Evolutionary conservation across 2,329 filamentous ascomycete genomes (phyloP).

Genomic region (Pyricularia sp.): DNA sequence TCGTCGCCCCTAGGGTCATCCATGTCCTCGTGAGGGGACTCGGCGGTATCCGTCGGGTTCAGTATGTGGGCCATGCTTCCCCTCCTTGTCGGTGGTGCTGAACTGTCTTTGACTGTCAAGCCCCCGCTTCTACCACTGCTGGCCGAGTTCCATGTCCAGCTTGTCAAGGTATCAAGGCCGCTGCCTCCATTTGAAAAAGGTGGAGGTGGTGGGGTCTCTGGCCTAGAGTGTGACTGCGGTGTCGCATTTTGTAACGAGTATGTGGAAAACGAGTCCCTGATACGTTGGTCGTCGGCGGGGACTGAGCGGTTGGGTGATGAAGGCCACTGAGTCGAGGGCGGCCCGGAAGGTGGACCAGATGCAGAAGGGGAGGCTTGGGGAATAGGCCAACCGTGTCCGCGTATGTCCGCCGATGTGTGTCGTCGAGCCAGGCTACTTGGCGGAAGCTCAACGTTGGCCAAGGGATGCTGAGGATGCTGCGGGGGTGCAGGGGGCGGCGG

Average conservation of each 20-base stretch:
- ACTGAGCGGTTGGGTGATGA: slow-evolving; percentile 39
- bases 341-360: slow-evolving; percentile 36
- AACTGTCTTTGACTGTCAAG: slow-evolving; percentile 42
- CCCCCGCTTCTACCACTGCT: slow-evolving; percentile 32
- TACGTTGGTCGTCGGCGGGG: slow-evolving; percentile 42
- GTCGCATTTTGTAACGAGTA: slow-evolving; percentile 37
- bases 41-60: slow-evolving; percentile 48
- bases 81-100: slow-evolving; percentile 44
- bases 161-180: slow-evolving; percentile 36
- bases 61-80: slow-evolving; percentile 56
- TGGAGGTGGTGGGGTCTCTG: slow-evolving; percentile 41
- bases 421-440: slow-evolving; percentile 67
- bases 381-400: slow-evolving; percentile 71
- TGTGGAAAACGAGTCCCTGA: slow-evolving; percentile 45
- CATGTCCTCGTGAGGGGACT: slow-evolving; percentile 43
- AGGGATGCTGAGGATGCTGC: slow-evolving; percentile 27
- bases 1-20: slow-evolving; percentile 46
- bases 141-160: slow-evolving; percentile 47
- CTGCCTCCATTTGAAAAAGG: slow-evolving; percentile 35
- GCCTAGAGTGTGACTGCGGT: slow-evolving; percentile 28
- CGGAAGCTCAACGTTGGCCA: slow-evolving; percentile 46
- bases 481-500: slow-evolving; percentile 51
- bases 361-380: slow-evolving; percentile 53
- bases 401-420: slow-evolving; percentile 93
- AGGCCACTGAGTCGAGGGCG: slow-evolving; percentile 41